Percentiles rank a stretch among this genome's conserved stretches.
These are phyloP conservation scores for Obba rivulosa DNA, from an alignment of 768 basidiomycete species.

Conservation along the genomic window DNA sequence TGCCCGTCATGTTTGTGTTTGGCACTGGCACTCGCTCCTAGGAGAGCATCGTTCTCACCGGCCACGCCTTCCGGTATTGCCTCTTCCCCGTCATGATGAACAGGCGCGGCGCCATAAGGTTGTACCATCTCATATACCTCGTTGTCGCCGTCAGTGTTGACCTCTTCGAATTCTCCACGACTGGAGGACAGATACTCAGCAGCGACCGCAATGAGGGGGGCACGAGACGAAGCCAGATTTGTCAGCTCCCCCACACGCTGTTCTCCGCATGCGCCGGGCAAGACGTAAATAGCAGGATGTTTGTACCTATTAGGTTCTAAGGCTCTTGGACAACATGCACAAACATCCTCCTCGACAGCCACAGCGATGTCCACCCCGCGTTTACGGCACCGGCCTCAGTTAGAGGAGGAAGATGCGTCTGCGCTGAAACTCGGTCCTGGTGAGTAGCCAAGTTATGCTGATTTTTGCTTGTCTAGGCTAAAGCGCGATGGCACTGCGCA, in stretches of 20 bases:
- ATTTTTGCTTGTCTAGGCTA: background rate
- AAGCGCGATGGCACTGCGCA: slow-evolving; percentile 21
- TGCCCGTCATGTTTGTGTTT: slow-evolving; percentile 48
- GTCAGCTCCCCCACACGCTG: slow-evolving; percentile 5
- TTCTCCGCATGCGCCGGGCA: background rate
- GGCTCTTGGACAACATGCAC: slow-evolving; percentile 26
- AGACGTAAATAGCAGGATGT: slow-evolving; percentile 6
- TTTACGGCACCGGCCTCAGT: slow-evolving; percentile 57
- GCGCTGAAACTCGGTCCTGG: slow-evolving; percentile 78
- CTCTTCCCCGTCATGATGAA: slow-evolving; percentile 17
- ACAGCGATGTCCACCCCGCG: slow-evolving; percentile 44
- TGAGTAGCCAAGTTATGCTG: slow-evolving; percentile 19
- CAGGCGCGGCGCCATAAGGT: slow-evolving; percentile 54
- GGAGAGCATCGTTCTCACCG: slow-evolving; percentile 56
- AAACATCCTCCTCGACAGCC: slow-evolving; percentile 10
- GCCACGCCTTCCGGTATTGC: slow-evolving; percentile 26
- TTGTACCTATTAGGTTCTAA: slow-evolving; percentile 24
- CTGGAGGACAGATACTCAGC: background rate
- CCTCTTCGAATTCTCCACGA: no score
- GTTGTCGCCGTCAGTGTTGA: slow-evolving; percentile 6
- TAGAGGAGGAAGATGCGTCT: slow-evolving; percentile 85
- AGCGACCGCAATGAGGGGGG: slow-evolving; percentile 1
- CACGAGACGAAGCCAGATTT: slow-evolving; percentile 10
- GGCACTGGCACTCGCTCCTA: slow-evolving; percentile 38
- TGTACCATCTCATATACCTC: slow-evolving; percentile 58